Evolutionary conservation across 75 land plant species (phyloP), one percentile per base, ranked within the genome.

Genomic region (Pinus taeda): DNA sequence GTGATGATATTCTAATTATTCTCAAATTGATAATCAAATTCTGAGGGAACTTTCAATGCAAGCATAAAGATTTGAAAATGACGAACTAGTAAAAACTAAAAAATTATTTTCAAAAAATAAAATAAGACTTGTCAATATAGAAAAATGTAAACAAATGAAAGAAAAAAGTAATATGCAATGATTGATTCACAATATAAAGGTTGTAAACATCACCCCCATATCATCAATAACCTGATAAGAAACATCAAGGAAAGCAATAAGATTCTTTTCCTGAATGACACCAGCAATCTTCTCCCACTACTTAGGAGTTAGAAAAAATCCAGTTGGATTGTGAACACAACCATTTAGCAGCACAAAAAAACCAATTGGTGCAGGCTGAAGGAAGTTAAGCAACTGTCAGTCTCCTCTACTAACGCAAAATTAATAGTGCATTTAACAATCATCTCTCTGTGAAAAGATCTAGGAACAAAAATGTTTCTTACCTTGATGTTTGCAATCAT

Each of bases 291-390:
- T 85, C 73, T 93, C 92, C 98, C 98, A 97, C 77, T 97, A 92
- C 71, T 97, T 95, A 66, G 88, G 88, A 79, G 99, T 97, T 24
- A 98, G 99, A 78, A 95, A 98, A 73, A 95, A 90, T 42, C 98
- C 99, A 81, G 99, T 97, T 60, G 99, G 99, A 79, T 97, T 97
- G 87, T 97, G 99, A 67, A 98, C 99, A 93, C 99, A 97, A 6
- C 98, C 99, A 83, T 97, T 98, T 58, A 97, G 89, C 75, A 97
- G 60, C 17, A 97, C 80, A 76, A 97, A 88, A 15, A 94, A 95
- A 29, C 98, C 98, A 71, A 83, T 90, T 70, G 98, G 99, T 55
- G 99, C 98, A 75, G 85, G 95, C 99, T 97, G 77, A 11, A 79
- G 42, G 71, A 20, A 30, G 24, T 17, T 29, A 24, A 53, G 3